Evolutionary conservation across 2,329 filamentous ascomycete species (phyloP).

Genomic region (Davidsoniella australis): DNA sequence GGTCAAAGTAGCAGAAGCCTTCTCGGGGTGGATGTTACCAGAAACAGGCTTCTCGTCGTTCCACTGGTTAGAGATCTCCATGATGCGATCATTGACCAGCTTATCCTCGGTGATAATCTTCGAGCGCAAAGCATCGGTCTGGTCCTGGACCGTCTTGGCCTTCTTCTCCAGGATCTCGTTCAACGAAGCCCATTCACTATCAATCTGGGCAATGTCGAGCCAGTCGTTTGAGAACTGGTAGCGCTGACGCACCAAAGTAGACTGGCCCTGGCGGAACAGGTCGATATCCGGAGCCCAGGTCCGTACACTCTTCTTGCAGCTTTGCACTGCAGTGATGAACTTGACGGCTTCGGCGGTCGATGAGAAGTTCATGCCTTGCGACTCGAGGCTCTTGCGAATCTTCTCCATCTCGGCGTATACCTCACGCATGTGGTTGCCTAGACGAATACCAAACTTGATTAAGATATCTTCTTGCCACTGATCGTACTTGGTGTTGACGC

Average conservation of each 20-base stretch:
- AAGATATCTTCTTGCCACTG: conserved; percentile 98
- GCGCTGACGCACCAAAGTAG: conserved; percentile 73
- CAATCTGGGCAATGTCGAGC: conserved; percentile 90
- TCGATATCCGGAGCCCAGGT: conserved; percentile 92
- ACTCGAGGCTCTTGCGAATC: conserved; percentile 76
- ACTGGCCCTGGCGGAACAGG: conserved; percentile 88
- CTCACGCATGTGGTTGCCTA: conserved; percentile 81
- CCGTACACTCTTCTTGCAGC: conserved; percentile 85
- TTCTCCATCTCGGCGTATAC: conserved; percentile 84
- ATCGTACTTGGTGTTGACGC: conserved; percentile 98
- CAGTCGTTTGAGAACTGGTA: conserved; percentile 90
- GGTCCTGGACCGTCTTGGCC: conserved; percentile 87
- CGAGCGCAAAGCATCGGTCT: conserved; percentile 82
- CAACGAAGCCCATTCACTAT: conserved; percentile 85
- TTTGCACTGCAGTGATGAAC: conserved; percentile 95
- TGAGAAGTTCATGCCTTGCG: conserved; percentile 79
- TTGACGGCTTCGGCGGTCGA: conserved; percentile 94
- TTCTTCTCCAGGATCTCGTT: conserved; percentile 86
- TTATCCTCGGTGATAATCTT: conserved; percentile 93
- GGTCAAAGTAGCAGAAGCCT: conserved; percentile 66
- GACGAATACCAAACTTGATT: conserved; percentile 75
- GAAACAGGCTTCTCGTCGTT: conserved; percentile 94
- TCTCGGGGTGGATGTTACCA: conserved; percentile 76
- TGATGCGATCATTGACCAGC: conserved; percentile 74
- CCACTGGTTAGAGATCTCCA: conserved; percentile 74